Conservation (phyloP, 2,329 filamentous ascomycete species). For the Neocatenulostroma microsporum region DNA sequence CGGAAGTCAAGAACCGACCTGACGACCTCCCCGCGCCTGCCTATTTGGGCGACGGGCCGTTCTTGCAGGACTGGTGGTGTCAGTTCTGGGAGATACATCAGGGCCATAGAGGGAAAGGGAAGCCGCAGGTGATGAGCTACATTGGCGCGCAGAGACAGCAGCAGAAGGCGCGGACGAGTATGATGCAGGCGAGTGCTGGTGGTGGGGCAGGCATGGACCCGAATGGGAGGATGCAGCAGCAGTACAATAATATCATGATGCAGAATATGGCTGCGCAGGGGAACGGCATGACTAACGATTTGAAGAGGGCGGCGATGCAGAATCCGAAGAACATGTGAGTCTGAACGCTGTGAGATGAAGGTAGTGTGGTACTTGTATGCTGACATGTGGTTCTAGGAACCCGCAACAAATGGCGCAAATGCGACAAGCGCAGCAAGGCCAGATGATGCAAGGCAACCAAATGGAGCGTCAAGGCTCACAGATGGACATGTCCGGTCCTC, state of each 20-base stretch:
- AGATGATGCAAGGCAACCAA: conserved; percentile 60
- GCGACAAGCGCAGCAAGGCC: conserved; percentile 57
- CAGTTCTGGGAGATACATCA: conserved; percentile 95
- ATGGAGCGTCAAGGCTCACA: conserved; percentile 85
- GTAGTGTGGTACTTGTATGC: neutral
- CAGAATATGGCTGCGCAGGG: conserved; percentile 7
- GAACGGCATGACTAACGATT: conserved; percentile 39
- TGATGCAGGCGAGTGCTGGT: conserved; percentile 30
- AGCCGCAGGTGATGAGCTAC: conserved; percentile 27
- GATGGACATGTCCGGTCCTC: conserved; percentile 73
- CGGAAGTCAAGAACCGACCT: conserved; percentile 71
- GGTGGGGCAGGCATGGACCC: conserved; percentile 45
- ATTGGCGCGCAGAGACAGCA: conserved; percentile 60
- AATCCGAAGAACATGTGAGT: conserved; percentile 17
- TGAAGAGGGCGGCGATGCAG: conserved; percentile 16
- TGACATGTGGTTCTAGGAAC: conserved; percentile 14
- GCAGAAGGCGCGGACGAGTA: conserved; percentile 56
- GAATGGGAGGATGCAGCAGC: conserved; percentile 41
- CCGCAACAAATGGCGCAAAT: conserved; percentile 18
- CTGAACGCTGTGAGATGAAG: neutral
- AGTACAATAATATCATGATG: conserved; percentile 36
- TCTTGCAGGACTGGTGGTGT: conserved; percentile 96
- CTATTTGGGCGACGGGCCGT: conserved; percentile 65
- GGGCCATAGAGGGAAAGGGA: conserved; percentile 58
- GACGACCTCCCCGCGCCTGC: conserved; percentile 71